Conservation (phyloP, 495 filamentous ascomycete genomes). For the Beverwykella pulmonaria region DNA sequence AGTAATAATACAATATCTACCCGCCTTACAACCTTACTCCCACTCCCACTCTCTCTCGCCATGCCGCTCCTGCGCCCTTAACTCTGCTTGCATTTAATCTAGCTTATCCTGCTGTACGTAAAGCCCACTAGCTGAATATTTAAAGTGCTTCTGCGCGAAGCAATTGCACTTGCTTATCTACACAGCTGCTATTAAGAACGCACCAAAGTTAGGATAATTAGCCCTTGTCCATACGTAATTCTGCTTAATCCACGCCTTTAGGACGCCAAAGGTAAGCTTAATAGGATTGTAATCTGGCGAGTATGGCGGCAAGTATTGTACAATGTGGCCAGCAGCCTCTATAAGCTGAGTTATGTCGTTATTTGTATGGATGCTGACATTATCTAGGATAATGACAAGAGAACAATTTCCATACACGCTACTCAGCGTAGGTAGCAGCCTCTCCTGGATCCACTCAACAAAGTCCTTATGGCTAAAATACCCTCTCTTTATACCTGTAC, state of each 20-base stretch:
- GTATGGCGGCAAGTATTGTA: no score
- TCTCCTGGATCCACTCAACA: background rate
- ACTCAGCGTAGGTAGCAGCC: constrained; percentile 4
- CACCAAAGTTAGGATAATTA: constrained; percentile 1
- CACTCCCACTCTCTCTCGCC: no score
- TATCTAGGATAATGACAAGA: constrained; percentile 6
- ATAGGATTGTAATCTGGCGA: no score
- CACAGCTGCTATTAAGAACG: background rate
- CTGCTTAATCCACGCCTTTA: constrained; percentile 17
- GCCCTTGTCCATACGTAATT: background rate
- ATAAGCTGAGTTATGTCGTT: no score
- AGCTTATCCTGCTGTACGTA: background rate
- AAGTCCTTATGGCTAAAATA: constrained; percentile 12
- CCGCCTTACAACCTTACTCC: background rate
- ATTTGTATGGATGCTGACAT: constrained; percentile 15
- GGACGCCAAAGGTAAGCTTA: constrained; percentile 38
- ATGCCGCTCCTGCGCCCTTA: background rate
- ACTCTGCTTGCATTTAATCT: background rate
- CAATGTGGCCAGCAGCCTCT: no score
- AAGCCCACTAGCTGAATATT: background rate
- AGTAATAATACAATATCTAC: no score
- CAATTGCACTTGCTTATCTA: background rate
- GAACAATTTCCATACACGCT: background rate
- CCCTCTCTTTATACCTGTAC: constrained; percentile 4
- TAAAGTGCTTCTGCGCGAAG: constrained; percentile 4